Evolutionary conservation across 495 filamentous ascomycete species (phyloP).

Genomic region (Talaromyces stipitatus): DNA sequence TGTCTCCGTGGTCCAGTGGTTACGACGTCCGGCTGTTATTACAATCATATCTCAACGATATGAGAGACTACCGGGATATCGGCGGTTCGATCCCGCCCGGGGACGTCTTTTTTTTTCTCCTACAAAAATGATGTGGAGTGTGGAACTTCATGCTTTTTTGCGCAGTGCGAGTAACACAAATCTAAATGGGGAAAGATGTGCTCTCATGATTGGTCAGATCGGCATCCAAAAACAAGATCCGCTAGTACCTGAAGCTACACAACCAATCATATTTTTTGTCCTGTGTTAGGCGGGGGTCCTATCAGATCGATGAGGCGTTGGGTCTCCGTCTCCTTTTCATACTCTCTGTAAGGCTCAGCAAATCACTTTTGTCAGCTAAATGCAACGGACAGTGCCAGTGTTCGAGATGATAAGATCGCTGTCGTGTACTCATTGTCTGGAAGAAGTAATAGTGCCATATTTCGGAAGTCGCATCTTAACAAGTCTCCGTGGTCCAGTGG

Average conservation of each 20-base stretch:
- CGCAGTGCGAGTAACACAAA: too few species aligned
- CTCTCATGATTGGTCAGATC: neutral
- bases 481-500: constrained; percentile 1
- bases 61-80: neutral
- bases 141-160: neutral
- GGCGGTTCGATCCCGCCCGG: constrained; percentile 1
- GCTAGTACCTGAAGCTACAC: neutral
- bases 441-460: neutral
- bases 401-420: too few species aligned
- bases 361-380: too few species aligned
- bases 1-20: constrained; percentile 1
- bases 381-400: too few species aligned
- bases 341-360: too few species aligned
- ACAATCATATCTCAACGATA: neutral
- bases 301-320: too few species aligned
- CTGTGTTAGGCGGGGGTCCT: too few species aligned
- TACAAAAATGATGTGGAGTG: neutral
- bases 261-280: neutral
- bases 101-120: neutral
- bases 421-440: too few species aligned
- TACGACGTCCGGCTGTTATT: neutral
- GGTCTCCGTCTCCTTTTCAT: too few species aligned
- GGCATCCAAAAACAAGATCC: neutral
- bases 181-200: too few species aligned
- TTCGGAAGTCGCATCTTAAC: neutral